Conservation (phyloP, 371 early-diverging fungal species). For the Mortierella sp. region DNA sequence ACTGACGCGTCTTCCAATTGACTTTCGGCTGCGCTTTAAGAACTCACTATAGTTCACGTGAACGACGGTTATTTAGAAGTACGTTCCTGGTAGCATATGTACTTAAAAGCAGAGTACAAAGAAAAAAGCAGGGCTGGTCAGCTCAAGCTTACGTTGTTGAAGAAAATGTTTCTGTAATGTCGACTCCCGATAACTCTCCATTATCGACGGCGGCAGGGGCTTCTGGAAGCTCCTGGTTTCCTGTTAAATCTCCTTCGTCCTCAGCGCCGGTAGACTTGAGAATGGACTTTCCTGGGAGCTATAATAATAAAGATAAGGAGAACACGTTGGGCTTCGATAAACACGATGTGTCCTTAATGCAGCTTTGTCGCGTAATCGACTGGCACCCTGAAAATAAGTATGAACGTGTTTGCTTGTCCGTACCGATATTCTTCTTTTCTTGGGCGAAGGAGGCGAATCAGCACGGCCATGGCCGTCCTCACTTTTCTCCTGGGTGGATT, state of each 20-base stretch:
- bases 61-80: neutral
- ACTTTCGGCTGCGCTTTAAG: conserved; percentile 50
- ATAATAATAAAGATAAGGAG: neutral
- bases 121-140: neutral
- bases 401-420: neutral
- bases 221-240: conserved; percentile 14
- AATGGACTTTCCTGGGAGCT: conserved; percentile 56
- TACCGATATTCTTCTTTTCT: conserved; percentile 51
- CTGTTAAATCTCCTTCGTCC: conserved; percentile 23
- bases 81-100: too few species aligned
- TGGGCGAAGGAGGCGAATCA: conserved; percentile 19
- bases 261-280: conserved; percentile 35
- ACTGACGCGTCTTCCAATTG: conserved; percentile 58
- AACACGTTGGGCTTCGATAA: neutral
- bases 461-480: conserved; percentile 1
- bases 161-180: conserved; percentile 36
- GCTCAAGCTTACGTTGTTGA: conserved; percentile 36
- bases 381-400: neutral
- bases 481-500: conserved; percentile 24
- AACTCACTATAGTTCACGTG: conserved; percentile 29
- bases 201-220: neutral
- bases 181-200: neutral
- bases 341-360: neutral
- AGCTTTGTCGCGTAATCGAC: too few species aligned
- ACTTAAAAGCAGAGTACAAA: neutral